Conservation (phyloP, 805 yeast species). For the Naumovozyma dairenensis region DNA sequence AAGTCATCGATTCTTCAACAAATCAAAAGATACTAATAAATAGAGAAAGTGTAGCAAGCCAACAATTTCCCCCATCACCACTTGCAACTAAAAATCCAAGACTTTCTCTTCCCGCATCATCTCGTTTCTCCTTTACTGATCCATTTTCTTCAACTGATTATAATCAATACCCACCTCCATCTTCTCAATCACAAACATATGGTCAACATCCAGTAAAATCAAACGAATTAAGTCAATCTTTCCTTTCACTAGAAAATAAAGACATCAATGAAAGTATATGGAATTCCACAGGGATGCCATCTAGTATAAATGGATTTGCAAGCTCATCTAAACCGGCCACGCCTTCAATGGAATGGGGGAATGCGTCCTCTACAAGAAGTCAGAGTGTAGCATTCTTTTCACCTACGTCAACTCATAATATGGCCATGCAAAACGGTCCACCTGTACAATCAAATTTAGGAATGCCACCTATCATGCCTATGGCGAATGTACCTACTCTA, state of each 20-base stretch:
- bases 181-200: constrained; percentile 1
- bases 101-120: constrained; percentile 47
- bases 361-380: constrained; percentile 10
- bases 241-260: constrained; percentile 32
- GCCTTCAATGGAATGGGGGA: constrained; percentile 27
- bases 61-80: constrained; percentile 6
- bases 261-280: constrained; percentile 28
- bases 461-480: not conserved
- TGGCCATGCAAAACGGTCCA: constrained; percentile 15
- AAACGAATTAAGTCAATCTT: constrained; percentile 24
- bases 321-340: constrained; percentile 23
- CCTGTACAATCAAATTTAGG: constrained; percentile 4
- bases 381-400: constrained; percentile 10
- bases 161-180: constrained; percentile 11
- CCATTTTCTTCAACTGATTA: constrained; percentile 34
- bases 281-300: constrained; percentile 24
- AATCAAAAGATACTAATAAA: constrained; percentile 13
- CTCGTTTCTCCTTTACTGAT: constrained; percentile 47
- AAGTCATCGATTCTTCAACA: constrained; percentile 27
- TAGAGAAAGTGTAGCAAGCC: constrained; percentile 6
- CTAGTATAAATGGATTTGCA: constrained; percentile 23
- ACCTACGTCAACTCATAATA: constrained; percentile 7
- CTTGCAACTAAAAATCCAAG: constrained; percentile 37
- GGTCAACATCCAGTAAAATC: constrained; percentile 1
- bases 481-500: not conserved